Base-by-base conservation (phyloP, 371 early-diverging fungal genomes). In the Mucor irregularis region DNA sequence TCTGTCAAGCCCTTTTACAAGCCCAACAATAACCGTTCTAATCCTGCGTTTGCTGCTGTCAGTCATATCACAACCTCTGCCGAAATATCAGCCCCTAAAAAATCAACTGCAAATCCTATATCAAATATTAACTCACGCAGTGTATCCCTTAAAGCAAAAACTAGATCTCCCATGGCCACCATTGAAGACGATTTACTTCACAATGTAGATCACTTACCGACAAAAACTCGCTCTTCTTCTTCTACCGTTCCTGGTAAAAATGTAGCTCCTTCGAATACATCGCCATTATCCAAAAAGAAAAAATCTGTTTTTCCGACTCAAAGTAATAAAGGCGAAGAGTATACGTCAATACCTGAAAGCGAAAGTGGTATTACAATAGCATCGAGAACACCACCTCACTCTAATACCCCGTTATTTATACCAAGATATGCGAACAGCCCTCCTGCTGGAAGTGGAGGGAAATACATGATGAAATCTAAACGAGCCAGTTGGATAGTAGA, bases 401-500 rank as follows among this genome's bases (percentile, higher is more conserved):
- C 53, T 4, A 53, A 25, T 40, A 37, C 49, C 26, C 22, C 28
- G 3, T 24, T 53, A n/a, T 43, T 51, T 29, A 60, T 58, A 13
- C 49, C 58, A 13, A 59, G 65, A 8, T 62, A 62, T 55, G 29
- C 51, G 2, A 49, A 61, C 6, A 69, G 61, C 25, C 62, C 64
- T 11, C 68, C 60, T 9, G 46, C 58, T 26, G 64, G 69, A 14
- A 68, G 61, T 50, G 69, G 64, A 24, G 69, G 61, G 14, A 68
- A 61, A 43, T 68, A 61, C 33, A 61, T 64, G 61, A 35, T 61
- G 2, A 68, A 63, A 45, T 56, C 68, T 14, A 68, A 69, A 22
- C 44, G 69, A 34, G 57, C 62, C 7, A 69, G 64, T 14, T 73
- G 61, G 62, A 61, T 69, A 33, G 49, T 58, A 22, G 59, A 58